Conservation (phyloP, 352 stramenopile species). For the Phytopythium litorale region DNA sequence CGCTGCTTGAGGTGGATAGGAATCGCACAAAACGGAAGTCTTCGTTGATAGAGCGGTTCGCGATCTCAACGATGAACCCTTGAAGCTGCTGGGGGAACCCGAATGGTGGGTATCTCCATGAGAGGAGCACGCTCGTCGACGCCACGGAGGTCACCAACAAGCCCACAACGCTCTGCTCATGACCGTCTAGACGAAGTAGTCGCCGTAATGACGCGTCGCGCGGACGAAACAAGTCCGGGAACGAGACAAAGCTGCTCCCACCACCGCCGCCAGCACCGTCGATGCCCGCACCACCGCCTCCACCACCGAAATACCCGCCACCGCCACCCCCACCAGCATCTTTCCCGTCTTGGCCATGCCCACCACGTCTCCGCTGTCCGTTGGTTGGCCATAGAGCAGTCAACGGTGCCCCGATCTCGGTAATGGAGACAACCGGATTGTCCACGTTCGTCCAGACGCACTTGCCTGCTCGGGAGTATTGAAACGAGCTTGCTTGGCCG, state of each 20-base stretch:
- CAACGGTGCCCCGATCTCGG: background rate
- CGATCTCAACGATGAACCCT: conserved; percentile 59
- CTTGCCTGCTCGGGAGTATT: conserved; percentile 35
- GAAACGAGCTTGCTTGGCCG: conserved; percentile 42
- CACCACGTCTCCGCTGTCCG: conserved; percentile 33
- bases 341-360: conserved; percentile 69
- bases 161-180: conserved; percentile 20
- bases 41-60: conserved; percentile 45
- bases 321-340: conserved; percentile 77
- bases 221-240: conserved; percentile 14
- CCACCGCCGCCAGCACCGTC: conserved; percentile 60
- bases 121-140: conserved; percentile 34
- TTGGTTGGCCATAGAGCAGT: conserved; percentile 23
- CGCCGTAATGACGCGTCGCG: conserved; percentile 11
- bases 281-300: conserved; percentile 55
- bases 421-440: background rate
- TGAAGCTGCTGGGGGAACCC: conserved; percentile 38
- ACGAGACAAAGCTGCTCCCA: conserved; percentile 51
- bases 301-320: conserved; percentile 70
- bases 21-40: conserved; percentile 49
- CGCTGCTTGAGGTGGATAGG: conserved; percentile 4
- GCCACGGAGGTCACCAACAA: conserved; percentile 17
- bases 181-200: conserved; percentile 10
- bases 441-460: conserved; percentile 22
- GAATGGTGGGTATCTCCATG: conserved; percentile 33